Evolutionary conservation across 2,329 filamentous ascomycete species (phyloP).

Genomic region (Paramyrothecium roridum): DNA sequence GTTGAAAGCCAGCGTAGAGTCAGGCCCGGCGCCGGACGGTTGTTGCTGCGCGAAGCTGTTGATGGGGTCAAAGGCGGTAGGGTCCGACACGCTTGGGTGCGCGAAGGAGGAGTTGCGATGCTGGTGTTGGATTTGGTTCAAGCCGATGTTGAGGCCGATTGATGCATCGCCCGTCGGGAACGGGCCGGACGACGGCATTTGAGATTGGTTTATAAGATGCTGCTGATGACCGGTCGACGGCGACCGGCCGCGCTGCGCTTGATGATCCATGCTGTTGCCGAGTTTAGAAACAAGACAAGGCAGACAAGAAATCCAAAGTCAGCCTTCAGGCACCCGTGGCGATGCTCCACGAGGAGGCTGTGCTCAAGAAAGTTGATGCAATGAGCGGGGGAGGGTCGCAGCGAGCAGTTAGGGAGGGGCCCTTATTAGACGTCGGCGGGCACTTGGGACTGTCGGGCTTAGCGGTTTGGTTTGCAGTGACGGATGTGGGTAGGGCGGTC

Average conservation of each 20-base stretch:
- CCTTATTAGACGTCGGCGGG: constrained; percentile 8
- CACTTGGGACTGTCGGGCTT: constrained; percentile 10
- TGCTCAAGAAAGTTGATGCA: constrained; percentile 31
- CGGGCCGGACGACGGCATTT: constrained; percentile 61
- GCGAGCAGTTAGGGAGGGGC: not conserved
- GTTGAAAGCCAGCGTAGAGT: constrained; percentile 37
- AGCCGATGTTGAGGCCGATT: constrained; percentile 55
- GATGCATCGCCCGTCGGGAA: constrained; percentile 44
- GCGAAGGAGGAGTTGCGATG: constrained; percentile 23
- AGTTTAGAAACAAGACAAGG: constrained; percentile 34
- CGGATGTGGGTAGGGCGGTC: constrained; percentile 1
- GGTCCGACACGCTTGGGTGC: constrained; percentile 29
- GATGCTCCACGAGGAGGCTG: constrained; percentile 32
- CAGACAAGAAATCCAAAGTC: constrained; percentile 36
- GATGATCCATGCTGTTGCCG: constrained; percentile 38
- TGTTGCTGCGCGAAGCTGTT: constrained; percentile 45
- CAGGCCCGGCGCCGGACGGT: constrained; percentile 27
- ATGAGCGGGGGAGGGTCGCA: constrained; percentile 18
- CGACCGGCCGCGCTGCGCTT: constrained; percentile 52
- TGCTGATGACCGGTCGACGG: constrained; percentile 55
- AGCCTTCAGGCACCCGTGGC: constrained; percentile 42
- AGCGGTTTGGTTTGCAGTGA: constrained; percentile 6
- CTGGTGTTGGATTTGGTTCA: constrained; percentile 46
- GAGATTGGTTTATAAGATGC: constrained; percentile 65
- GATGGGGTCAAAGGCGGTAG: constrained; percentile 36